Base-by-base conservation (phyloP, 2,329 filamentous ascomycete genomes). In the Ophiostoma piceae region DNA sequence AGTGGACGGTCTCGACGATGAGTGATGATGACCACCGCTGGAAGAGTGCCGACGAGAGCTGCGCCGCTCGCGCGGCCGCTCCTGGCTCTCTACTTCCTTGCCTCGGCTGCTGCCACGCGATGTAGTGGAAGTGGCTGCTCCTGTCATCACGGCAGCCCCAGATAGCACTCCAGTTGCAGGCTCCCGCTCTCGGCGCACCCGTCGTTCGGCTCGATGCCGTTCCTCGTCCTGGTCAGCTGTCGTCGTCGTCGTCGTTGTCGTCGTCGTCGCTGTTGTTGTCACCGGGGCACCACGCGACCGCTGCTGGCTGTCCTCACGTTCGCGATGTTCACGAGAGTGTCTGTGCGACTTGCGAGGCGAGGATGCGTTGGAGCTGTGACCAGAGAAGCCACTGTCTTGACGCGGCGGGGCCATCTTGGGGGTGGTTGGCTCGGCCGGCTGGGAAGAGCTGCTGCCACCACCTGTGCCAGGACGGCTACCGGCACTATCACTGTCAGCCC, bases 181-280 rank as follows among this genome's bases (percentile, higher is more conserved):
- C 29, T 77, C 75, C 70, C 74, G 76, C 47, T 79, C 76, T 57
- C 77, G 77, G 16, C 75, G 75, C 19, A 76, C 76, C 62, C 78
- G 81, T 37, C 82, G 81, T 73, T 85, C 83, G 68, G 80, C 81
- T 75, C 82, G 85, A 71, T 81, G 80, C 72, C 75, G 81, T 16
- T 66, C 65, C n/a, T 66, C 37, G n/a, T 66, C 65, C 65, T 66
- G 65, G 37, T 66, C 65, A 66, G 32, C 62, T 65, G 62, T 65
- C 19, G 19, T 39, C 60, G 12, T 65, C 60, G 1, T 86, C 84
- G 69, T 39, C 60, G 12, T 65, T 32, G 1, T 86, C 84, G 69
- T 84, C 82, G n/a, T 67, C 68, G 22, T 71, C 71, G 16, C 66
- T 60, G 39, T 71, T 60, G 35, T 41, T 60, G 69, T 65, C 62